Evolutionary conservation across 768 basidiomycete genomes (phyloP), one percentile per base, ranked within the genome.

Genomic region (Mycena alexandri): DNA sequence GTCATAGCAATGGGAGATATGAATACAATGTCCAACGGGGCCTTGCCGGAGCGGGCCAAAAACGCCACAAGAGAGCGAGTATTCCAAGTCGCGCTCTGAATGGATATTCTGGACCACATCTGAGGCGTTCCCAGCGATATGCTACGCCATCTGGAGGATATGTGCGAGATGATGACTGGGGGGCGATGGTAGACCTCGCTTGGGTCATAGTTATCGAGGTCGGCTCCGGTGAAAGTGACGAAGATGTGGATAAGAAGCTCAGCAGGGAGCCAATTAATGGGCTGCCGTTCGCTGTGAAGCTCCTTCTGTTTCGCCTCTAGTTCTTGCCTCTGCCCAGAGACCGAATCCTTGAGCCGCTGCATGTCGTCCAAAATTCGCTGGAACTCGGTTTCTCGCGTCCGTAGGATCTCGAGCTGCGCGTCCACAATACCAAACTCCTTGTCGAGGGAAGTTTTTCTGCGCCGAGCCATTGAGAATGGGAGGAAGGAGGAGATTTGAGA

Each of bases 161-260:
- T 83, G 61, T 86, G 86, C 0, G 85, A 86, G 61, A 86, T 67
- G 50, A 77, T 54, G 36, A 86, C 74, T 3, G 84, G 78, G 16
- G 81, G 75, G 42, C 75, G 70, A 66, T 79, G 68, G 60, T 73
- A 77, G 33, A 74, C 67, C 55, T 74, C 75, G 53, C 71, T 50
- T 50, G 77, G 78, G 25, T 68, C 38, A 61, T 69, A 70, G 57
- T 76, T 71, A 43, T 78, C 75, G 65, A 73, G 70, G 41, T 69
- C 55, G 42, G 73, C 72, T 29, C 78, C 74, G 57, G 65, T 55
- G 42, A 68, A 63, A n/a, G 69, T 61, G 19, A 73, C 29, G 65
- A 87, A 88, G 57, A 87, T 79, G 9, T 82, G 78, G 43, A 78
- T 69, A 46, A 88, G 80, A 21, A 87, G 73, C 68, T 88, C 87